Evolutionary conservation across 345 rosid species (phyloP).

Genomic region (Melastoma malabathricum): DNA sequence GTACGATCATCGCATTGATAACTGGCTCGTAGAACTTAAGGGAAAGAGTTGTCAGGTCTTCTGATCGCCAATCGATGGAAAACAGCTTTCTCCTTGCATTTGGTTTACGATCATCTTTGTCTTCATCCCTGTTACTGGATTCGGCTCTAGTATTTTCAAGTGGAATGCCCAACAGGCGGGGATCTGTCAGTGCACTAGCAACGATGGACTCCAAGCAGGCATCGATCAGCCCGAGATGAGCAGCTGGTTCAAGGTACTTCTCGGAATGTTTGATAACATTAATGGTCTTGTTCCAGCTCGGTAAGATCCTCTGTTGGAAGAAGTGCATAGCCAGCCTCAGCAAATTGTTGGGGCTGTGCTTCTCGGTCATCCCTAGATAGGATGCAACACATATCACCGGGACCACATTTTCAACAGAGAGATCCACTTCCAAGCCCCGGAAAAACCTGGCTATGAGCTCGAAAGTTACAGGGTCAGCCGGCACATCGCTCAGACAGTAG

Average conservation of each 20-base stretch:
- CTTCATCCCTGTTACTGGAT: constrained; percentile 15
- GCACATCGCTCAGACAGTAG: constrained; percentile 29
- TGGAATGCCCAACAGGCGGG: constrained; percentile 49
- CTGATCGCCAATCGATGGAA: constrained; percentile 33
- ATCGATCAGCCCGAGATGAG: constrained; percentile 33
- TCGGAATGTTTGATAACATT: constrained; percentile 34
- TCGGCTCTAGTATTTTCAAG: constrained; percentile 9
- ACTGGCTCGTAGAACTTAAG: constrained; percentile 38
- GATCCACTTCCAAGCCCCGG: constrained; percentile 29
- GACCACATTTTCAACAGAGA: constrained; percentile 43
- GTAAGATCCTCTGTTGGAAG: constrained; percentile 39
- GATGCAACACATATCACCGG: constrained; percentile 46
- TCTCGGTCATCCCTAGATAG: constrained; percentile 57
- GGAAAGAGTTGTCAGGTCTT: constrained; percentile 45
- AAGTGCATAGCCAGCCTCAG: constrained; percentile 28
- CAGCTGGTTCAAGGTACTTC: constrained; percentile 23
- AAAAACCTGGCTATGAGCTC: constrained; percentile 64
- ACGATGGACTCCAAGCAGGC: constrained; percentile 50
- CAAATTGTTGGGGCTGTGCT: constrained; percentile 45
- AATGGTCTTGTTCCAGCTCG: constrained; percentile 68
- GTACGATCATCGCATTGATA: constrained; percentile 23
- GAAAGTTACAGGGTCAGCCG: constrained; percentile 39
- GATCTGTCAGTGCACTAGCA: constrained; percentile 39
- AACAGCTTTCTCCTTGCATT: constrained; percentile 60
- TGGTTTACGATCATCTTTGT: constrained; percentile 26